Percentiles rank a stretch among this genome's conserved stretches.
These are phyloP conservation scores for Eucalyptus polybractea DNA, from an alignment of 345 rosid genomes.

Conservation along the genomic window DNA sequence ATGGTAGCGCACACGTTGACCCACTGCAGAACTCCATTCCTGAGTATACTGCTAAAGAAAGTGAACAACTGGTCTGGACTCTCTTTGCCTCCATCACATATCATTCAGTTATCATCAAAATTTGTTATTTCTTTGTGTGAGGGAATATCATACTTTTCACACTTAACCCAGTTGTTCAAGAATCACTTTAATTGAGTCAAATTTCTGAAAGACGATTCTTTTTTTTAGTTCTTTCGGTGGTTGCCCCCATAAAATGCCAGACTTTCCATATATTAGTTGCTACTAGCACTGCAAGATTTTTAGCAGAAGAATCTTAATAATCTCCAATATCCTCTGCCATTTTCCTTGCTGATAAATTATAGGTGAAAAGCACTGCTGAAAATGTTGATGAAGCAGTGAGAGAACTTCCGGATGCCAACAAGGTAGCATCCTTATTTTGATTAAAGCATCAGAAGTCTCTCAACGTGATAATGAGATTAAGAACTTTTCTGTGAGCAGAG, in stretches of 20 bases:
- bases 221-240: not conserved
- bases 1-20: conserved; percentile 89
- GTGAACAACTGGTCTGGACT: conserved; percentile 50
- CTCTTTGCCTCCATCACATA: not conserved
- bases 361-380: conserved; percentile 87
- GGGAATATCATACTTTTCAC: not conserved
- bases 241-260: not conserved
- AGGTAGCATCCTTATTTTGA: conserved; percentile 24
- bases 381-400: conserved; percentile 81
- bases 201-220: not conserved
- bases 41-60: conserved; percentile 45
- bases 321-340: not conserved
- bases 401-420: conserved; percentile 95
- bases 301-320: not conserved
- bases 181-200: not conserved
- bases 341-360: not conserved
- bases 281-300: not conserved
- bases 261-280: not conserved
- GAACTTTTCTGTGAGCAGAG: conserved; percentile 29
- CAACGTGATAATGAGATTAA: not conserved
- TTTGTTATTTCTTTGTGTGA: not conserved
- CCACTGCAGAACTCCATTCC: conserved; percentile 66
- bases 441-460: not conserved
- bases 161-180: not conserved
- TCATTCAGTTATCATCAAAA: not conserved